Base-by-base conservation (phyloP, 169 alveolate species). In the Eimeria sp. region DNA sequence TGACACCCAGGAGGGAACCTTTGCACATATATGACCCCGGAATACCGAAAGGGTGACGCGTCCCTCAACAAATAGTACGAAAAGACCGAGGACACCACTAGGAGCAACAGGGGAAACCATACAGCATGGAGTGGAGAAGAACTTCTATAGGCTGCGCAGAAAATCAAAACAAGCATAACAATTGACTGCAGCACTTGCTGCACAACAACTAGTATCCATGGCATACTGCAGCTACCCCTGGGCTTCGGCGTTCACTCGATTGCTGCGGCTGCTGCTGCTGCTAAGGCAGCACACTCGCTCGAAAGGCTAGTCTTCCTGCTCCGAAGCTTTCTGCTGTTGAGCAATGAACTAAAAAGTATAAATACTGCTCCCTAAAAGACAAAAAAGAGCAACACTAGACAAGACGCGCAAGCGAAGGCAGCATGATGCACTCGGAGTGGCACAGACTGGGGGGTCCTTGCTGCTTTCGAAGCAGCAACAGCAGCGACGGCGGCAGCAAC, bases 401-500 rank as follows among this genome's bases (percentile, higher is more conserved):
- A 49, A 56, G 77, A 83, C 64, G 56, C 76, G 58, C 89, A 46
- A 0, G 8, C 10, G 71, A 80, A 54, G 54, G 72, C 89, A 25
- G n/a, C 71, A 37, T n/a, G 77, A 10, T 37, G 56, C 77, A 58
- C 77, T 37, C 90, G 60, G 76, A 83, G 58, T 58, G 74, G 16
- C 68, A 60, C 56, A 56, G 30, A 68, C 78, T 43, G 94, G 54
- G 60, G 76, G 78, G 82, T 66, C 78, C 83, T 87, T 37, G 91
- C 78, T 37, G 91, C 91, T 83, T 37, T 37, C 37, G 94, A 71
- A 87, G 82, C 64, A 16, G 82, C 94, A 66, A 60, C 94, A 58
- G 94, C 82, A 87, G 82, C 83, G 60, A 60, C 82, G 14, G 94
- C 94, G 49, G 91, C 78, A 64, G 83, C 83, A 58, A 58, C 78